phyloP scores from a whole-genome alignment of 1,139 yeast species.

The Blastobotrys serpentis region DNA sequence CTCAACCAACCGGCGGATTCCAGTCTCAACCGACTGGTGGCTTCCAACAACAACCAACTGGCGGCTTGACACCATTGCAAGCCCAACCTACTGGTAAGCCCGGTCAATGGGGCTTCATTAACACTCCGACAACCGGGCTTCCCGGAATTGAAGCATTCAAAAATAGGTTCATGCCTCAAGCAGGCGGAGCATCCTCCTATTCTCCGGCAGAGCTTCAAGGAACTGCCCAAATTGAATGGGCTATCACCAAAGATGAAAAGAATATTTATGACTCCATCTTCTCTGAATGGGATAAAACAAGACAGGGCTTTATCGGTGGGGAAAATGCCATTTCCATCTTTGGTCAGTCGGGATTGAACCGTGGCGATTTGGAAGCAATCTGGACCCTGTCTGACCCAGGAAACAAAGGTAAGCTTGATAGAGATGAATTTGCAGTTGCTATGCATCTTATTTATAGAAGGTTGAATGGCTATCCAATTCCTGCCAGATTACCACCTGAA shows the following conservation, averaged over 20 bases:
- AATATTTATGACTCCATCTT: conserved; percentile 83
- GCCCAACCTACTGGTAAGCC: conserved; percentile 64
- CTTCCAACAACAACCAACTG: conserved; percentile 36
- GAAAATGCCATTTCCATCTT: conserved; percentile 81
- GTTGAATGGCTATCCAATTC: conserved; percentile 74
- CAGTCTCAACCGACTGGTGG: conserved; percentile 34
- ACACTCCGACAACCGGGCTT: conserved; percentile 68
- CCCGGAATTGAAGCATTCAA: conserved; percentile 78
- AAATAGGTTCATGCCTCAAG: conserved; percentile 69
- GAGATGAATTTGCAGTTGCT: conserved; percentile 88
- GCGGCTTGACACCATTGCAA: conserved; percentile 34
- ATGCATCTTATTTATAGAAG: conserved; percentile 88
- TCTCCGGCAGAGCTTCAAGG: conserved; percentile 35
- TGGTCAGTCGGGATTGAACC: conserved; percentile 82
- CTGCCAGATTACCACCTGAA: conserved; percentile 55
- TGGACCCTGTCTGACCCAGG: conserved; percentile 96
- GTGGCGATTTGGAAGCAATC: conserved; percentile 81
- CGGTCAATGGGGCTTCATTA: conserved; percentile 81
- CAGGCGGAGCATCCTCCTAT: conserved; percentile 45
- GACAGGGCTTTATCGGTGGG: conserved; percentile 73
- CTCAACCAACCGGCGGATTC: conserved; percentile 38
- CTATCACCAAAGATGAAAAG: conserved; percentile 84
- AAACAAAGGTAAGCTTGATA: conserved; percentile 78
- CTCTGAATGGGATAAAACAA: conserved; percentile 75
- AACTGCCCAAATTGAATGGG: conserved; percentile 52